These are phyloP conservation scores for Castanopsis chinensis DNA, from an alignment of 306 rosid genomes.

Conservation along the genomic window DNA sequence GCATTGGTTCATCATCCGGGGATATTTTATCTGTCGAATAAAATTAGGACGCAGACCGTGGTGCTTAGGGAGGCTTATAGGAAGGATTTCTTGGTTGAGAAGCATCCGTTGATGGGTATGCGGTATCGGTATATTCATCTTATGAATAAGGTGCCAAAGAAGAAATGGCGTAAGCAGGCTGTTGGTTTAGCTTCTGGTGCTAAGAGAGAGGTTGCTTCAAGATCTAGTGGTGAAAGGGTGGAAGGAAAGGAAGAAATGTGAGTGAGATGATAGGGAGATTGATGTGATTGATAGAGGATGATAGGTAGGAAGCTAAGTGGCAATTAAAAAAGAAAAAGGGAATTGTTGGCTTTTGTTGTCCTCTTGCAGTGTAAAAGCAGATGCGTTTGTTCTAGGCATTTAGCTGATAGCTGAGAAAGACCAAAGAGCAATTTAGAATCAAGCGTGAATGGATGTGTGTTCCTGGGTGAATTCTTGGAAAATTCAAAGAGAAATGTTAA, in stretches of 20 bases:
- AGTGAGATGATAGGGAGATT: background rate
- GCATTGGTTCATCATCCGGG: conserved; percentile 84
- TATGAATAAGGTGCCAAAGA: conserved; percentile 45
- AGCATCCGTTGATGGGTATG: conserved; percentile 69
- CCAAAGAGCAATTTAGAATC: background rate
- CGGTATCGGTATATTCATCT: conserved; percentile 68
- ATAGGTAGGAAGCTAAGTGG: background rate
- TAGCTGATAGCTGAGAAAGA: background rate
- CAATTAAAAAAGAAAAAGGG: background rate
- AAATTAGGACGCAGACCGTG: conserved; percentile 75
- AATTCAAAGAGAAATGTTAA: background rate
- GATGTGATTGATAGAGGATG: background rate
- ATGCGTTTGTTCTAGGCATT: background rate
- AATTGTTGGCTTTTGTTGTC: background rate
- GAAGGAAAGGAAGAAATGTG: background rate
- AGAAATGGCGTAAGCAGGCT: conserved; percentile 17
- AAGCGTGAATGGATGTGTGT: background rate
- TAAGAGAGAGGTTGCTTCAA: background rate
- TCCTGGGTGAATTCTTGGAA: background rate
- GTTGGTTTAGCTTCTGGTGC: conserved; percentile 3
- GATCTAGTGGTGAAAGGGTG: background rate
- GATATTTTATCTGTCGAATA: conserved; percentile 74
- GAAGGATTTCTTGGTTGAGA: conserved; percentile 61
- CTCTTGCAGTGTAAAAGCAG: background rate
- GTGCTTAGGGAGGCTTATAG: conserved; percentile 78